A percentile compares a stretch with the other conserved stretches of the same genome.
phyloP scores from a whole-genome alignment of 495 filamentous ascomycete species.

The Acidiella bohemica region DNA sequence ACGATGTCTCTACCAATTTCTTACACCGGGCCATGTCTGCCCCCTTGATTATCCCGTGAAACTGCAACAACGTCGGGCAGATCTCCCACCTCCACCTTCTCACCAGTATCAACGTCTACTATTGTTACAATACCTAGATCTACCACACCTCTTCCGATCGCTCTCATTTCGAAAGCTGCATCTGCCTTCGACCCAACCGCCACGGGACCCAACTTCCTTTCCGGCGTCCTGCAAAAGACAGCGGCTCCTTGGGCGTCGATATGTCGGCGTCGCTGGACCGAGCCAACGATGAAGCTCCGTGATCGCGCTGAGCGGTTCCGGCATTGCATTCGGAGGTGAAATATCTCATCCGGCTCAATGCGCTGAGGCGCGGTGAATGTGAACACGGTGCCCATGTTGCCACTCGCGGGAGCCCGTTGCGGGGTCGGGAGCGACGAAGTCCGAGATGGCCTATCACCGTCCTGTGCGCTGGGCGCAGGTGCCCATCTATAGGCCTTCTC shows the following conservation, averaged over 20 bases:
- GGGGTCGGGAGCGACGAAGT: too few species aligned
- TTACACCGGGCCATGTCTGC: too few species aligned
- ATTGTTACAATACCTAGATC: conserved; percentile 68
- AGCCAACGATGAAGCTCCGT: conserved; percentile 5
- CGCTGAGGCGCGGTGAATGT: conserved; percentile 5
- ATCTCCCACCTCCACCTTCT: conserved; percentile 70
- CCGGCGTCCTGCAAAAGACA: conserved; percentile 67
- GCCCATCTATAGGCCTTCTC: too few species aligned
- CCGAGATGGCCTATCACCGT: too few species aligned
- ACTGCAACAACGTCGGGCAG: conserved; percentile 66
- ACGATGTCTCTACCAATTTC: too few species aligned
- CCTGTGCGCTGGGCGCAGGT: too few species aligned
- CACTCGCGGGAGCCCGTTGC: background rate
- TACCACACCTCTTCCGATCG: conserved; percentile 60
- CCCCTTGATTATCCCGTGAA: background rate
- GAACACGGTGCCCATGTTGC: conserved; percentile 4
- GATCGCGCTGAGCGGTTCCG: conserved; percentile 8
- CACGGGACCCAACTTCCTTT: conserved; percentile 65
- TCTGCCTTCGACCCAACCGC: conserved; percentile 43
- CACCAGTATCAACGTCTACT: conserved; percentile 66
- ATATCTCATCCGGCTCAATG: background rate
- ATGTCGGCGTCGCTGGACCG: too few species aligned
- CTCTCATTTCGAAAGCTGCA: conserved; percentile 69
- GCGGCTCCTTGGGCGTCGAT: too few species aligned
- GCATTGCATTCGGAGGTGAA: conserved; percentile 8